Percentiles rank a stretch among this genome's conserved stretches.
Evolutionary conservation across 768 basidiomycete species (phyloP).

Genomic region (Vararia minispora): DNA sequence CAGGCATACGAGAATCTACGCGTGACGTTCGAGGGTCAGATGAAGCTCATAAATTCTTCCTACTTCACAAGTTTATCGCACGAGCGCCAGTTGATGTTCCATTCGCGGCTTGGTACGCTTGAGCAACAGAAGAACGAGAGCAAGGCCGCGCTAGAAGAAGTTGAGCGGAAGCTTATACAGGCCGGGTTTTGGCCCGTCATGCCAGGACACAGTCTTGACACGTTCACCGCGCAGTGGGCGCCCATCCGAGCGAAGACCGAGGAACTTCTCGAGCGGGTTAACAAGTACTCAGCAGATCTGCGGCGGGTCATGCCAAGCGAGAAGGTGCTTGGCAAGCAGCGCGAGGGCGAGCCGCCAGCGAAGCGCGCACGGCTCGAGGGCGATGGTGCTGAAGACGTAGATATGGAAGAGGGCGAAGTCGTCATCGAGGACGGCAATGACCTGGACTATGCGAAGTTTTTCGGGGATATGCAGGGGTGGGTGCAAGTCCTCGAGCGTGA

Average conservation of each 20-base stretch:
- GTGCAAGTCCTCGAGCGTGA: slow-evolving; percentile 7
- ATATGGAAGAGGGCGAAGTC: slow-evolving; percentile 3
- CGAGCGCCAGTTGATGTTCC: slow-evolving; percentile 16
- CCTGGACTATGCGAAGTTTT: too few relatives aligned
- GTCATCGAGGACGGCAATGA: slow-evolving; percentile 5
- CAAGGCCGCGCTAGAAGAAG: slow-evolving; percentile 22
- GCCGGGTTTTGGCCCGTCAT: slow-evolving; percentile 31
- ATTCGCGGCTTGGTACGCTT: slow-evolving; percentile 15
- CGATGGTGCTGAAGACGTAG: background rate
- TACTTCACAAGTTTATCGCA: slow-evolving; percentile 17
- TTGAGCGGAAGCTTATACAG: slow-evolving; percentile 21
- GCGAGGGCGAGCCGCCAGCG: background rate
- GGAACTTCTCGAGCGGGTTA: slow-evolving; percentile 18
- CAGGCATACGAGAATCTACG: slow-evolving; percentile 5
- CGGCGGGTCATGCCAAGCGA: background rate
- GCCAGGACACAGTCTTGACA: slow-evolving; percentile 16
- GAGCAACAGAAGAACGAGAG: slow-evolving; percentile 20
- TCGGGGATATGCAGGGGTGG: too few relatives aligned
- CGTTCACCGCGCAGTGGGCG: slow-evolving; percentile 13
- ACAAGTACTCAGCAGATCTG: background rate
- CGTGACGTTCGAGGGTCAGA: slow-evolving; percentile 2
- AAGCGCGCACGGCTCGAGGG: slow-evolving; percentile 7
- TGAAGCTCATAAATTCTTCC: slow-evolving; percentile 14
- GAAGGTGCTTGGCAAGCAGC: background rate
- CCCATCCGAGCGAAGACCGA: slow-evolving; percentile 20